phyloP scores from a whole-genome alignment of 2,329 filamentous ascomycete species.

The Penicillium sp. region DNA sequence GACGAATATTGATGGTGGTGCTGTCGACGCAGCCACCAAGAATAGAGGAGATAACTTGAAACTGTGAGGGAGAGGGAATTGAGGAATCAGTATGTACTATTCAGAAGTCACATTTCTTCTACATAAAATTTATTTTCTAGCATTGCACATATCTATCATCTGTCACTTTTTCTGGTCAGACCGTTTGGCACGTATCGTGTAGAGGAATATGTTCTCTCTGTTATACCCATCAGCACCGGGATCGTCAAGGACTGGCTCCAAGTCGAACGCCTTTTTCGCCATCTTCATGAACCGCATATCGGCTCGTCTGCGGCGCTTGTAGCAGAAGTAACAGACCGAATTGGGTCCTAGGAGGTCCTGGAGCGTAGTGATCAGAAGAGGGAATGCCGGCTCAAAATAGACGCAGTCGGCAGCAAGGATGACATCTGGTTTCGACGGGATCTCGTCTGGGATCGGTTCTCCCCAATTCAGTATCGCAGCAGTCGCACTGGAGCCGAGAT shows the following conservation, averaged over 20 bases:
- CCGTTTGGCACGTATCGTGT: slow-evolving; percentile 33
- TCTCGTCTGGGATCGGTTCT: slow-evolving; percentile 39
- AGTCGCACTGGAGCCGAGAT: slow-evolving; percentile 61
- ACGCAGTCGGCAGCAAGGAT: slow-evolving; percentile 96
- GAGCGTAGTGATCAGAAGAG: slow-evolving; percentile 77
- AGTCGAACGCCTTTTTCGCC: slow-evolving; percentile 64
- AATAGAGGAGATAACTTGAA: slow-evolving; percentile 36
- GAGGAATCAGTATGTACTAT: slow-evolving; percentile 11
- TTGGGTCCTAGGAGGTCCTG: slow-evolving; percentile 65
- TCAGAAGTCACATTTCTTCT: slow-evolving; percentile 4
- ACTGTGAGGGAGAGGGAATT: slow-evolving; percentile 25
- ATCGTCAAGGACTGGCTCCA: slow-evolving; percentile 63
- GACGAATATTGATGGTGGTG: slow-evolving; percentile 78
- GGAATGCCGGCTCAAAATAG: slow-evolving; percentile 95
- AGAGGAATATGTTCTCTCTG: slow-evolving; percentile 43
- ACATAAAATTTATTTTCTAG: slow-evolving; percentile 11
- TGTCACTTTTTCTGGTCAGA: neutral
- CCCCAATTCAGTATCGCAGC: slow-evolving; percentile 80
- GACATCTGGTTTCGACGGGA: slow-evolving; percentile 63
- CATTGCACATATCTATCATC: slow-evolving; percentile 10
- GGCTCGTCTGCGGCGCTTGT: slow-evolving; percentile 85
- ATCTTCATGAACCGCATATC: slow-evolving; percentile 73
- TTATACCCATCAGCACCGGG: slow-evolving; percentile 34
- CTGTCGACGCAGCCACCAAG: slow-evolving; percentile 49
- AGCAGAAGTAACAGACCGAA: slow-evolving; percentile 81